Conservation (phyloP, 1,139 yeast genomes). For the Ogataea hybrid region DNA sequence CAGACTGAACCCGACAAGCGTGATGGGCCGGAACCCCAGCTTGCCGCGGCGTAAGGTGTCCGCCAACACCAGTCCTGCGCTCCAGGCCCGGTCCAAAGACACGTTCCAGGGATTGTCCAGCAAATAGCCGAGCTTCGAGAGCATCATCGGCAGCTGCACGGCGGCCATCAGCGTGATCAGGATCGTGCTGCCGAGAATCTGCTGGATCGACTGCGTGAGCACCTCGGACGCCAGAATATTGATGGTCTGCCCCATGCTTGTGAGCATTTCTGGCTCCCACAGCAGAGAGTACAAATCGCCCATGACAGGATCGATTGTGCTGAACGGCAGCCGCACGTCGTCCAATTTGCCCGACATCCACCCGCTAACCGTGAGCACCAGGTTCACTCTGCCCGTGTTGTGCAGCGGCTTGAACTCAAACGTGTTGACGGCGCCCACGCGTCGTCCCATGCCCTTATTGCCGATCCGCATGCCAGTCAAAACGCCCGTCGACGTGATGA, state of each 20-base stretch:
- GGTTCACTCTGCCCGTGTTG: slow-evolving; percentile 83
- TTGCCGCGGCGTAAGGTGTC: slow-evolving; percentile 86
- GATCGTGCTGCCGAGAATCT: slow-evolving; percentile 88
- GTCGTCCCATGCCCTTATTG: slow-evolving; percentile 73
- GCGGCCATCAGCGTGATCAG: slow-evolving; percentile 96
- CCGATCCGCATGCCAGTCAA: slow-evolving; percentile 92
- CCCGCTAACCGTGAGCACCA: slow-evolving; percentile 91
- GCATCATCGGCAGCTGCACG: slow-evolving; percentile 86
- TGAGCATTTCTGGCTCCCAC: slow-evolving; percentile 99
- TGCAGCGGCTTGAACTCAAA: slow-evolving; percentile 93
- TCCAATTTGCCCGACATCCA: slow-evolving; percentile 97
- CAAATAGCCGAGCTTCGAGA: slow-evolving; percentile 83
- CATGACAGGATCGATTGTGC: slow-evolving; percentile 96
- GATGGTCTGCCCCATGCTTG: slow-evolving; percentile 94
- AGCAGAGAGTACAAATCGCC: slow-evolving; percentile 89
- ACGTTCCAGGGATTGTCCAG: slow-evolving; percentile 99
- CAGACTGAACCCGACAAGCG: slow-evolving; percentile 88
- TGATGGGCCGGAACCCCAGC: slow-evolving; percentile 89
- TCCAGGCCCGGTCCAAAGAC: slow-evolving; percentile 95
- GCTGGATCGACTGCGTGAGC: slow-evolving; percentile 89
- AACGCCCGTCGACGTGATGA: slow-evolving; percentile 90
- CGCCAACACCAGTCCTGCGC: slow-evolving; percentile 89
- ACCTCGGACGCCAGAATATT: slow-evolving; percentile 93
- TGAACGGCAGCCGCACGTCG: slow-evolving; percentile 94
- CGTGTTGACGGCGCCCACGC: slow-evolving; percentile 90